Evolutionary conservation across 164 flowering plant species (phyloP), one percentile per base, ranked within the genome.

Genomic region (Vitis cinerea): DNA sequence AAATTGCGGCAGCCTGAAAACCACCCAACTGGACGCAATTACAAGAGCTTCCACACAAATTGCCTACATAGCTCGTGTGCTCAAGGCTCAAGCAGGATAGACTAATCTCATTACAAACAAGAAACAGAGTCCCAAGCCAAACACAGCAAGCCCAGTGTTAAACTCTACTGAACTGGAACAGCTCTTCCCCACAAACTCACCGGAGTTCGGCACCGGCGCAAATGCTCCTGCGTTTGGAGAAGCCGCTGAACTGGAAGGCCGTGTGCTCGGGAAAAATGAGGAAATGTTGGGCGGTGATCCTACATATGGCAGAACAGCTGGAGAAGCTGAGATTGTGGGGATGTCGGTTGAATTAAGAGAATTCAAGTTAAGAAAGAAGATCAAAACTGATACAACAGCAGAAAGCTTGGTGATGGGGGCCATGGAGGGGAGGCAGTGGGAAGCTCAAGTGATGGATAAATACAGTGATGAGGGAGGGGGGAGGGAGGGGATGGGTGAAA

Each of bases 151-250:
- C 16, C 53, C 57, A 16, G 53, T 51, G 29, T 31, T 30, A 3
- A 58, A 60, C 54, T 27, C 63, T 0, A 49, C 47, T 12, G 74
- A 59, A 67, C 50, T 53, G 14, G 69, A 70, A 16, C 69, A 57
- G 17, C 66, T 73, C 74, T 52, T 78, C 55, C 81, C 78, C 50
- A 72, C 50, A 70, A 79, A 79, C 60, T 70, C 77, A 10, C 77
- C 79, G 7, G 77, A 66, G 49, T 27, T 61, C 2, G 77, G 79
- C 51, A 14, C 66, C 0, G 78, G 74, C 13, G 76, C 72, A 13
- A 53, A 9, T 50, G 65, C 71, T 17, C 47, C 64, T 31, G 67
- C 15, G 16, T 29, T 10, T 8, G 77, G 72, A 60, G 70, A 66
- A 64, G 30, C 66, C 1, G 59, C 71, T 14, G 71, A 64, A 19